Evolutionary conservation across 352 stramenopile species (phyloP).

Genomic region (Phytophthora pini): DNA sequence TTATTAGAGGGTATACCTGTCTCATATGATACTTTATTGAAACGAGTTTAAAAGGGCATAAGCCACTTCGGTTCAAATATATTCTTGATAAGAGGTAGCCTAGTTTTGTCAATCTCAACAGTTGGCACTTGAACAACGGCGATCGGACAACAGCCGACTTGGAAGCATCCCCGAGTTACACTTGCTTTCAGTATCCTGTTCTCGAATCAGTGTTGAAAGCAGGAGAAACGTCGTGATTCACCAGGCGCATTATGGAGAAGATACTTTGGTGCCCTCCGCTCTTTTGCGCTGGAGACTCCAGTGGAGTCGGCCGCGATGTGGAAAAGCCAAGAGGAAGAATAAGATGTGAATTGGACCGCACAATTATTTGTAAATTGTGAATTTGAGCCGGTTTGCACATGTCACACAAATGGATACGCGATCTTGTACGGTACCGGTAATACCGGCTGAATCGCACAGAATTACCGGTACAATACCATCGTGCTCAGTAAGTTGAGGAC

Average conservation of each 20-base stretch:
- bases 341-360: slow-evolving; percentile 5
- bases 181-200: too few species aligned
- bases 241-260: not conserved
- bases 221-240: too few species aligned
- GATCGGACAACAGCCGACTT: slow-evolving; percentile 19
- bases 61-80: too few species aligned
- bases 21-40: too few species aligned
- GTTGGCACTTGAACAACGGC: slow-evolving; percentile 9
- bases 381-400: slow-evolving; percentile 20
- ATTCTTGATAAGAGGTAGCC: too few species aligned
- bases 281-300: not conserved
- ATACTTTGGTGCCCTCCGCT: not conserved
- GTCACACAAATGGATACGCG: slow-evolving; percentile 2
- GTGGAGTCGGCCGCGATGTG: not conserved
- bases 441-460: too few species aligned
- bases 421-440: not conserved
- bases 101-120: not conserved
- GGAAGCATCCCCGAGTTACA: not conserved
- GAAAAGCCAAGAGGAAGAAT: not conserved
- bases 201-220: slow-evolving; percentile 1
- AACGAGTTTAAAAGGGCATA: too few species aligned
- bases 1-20: too few species aligned
- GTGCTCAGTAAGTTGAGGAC: too few species aligned
- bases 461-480: not conserved
- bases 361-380: not conserved